Conservation (phyloP, 192 early-diverging fungal species). For the Linnemannia schmuckeri region DNA sequence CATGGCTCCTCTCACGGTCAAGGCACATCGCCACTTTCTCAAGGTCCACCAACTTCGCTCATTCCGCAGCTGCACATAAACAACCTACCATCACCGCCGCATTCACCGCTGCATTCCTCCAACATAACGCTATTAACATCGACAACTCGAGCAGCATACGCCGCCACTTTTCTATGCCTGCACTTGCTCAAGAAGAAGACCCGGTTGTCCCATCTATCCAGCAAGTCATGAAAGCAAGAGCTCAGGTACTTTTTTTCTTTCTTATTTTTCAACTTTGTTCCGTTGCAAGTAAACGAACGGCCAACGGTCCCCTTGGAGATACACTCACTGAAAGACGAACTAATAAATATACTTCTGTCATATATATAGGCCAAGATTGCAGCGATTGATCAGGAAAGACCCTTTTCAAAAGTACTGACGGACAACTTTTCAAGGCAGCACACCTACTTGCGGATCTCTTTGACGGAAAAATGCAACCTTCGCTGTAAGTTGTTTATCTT, state of each 20-base stretch:
- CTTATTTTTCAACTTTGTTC: neutral
- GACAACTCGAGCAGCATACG: neutral
- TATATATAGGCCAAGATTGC: conserved; percentile 55
- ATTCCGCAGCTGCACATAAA: conserved; percentile 5
- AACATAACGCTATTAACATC: neutral
- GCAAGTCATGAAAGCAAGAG: conserved; percentile 11
- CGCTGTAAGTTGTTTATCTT: conserved; percentile 71
- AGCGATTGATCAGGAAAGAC: conserved; percentile 55
- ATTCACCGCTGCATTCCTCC: neutral
- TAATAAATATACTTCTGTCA: neutral
- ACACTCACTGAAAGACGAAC: neutral
- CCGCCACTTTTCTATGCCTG: conserved; percentile 38
- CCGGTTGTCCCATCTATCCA: neutral
- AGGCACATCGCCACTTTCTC: conserved; percentile 5
- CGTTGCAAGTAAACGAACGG: neutral
- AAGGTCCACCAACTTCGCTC: neutral
- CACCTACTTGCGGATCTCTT: conserved; percentile 93
- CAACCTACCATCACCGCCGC: neutral
- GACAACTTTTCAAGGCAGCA: conserved; percentile 92
- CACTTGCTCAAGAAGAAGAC: conserved; percentile 34
- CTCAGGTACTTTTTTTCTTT: conserved; percentile 21
- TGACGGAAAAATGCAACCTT: conserved; percentile 96
- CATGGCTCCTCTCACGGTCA: conserved; percentile 18
- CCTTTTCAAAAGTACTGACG: conserved; percentile 63
- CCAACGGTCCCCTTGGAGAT: too few species aligned